Conservation (phyloP, 108 stramenopile genomes). For the Stephanodiscus triporus region DNA sequence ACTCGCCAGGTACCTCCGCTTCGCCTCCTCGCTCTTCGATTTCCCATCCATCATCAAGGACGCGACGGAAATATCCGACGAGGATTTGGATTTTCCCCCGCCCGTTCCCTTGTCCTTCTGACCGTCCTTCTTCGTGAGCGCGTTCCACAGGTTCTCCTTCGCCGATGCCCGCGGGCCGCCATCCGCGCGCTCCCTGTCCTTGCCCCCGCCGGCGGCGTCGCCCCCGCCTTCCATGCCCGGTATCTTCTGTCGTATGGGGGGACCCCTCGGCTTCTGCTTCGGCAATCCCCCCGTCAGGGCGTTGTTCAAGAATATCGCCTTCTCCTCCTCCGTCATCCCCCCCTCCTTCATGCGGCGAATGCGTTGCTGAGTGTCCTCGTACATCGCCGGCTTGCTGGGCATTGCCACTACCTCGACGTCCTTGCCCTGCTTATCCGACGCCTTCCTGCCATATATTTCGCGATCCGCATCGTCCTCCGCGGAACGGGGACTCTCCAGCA, state of each 20-base stretch:
- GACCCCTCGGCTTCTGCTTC: slow-evolving; percentile 39
- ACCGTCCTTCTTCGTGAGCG: slow-evolving; percentile 31
- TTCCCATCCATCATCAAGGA: slow-evolving; percentile 44
- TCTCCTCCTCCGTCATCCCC: slow-evolving; percentile 67
- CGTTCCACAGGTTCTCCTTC: slow-evolving; percentile 52
- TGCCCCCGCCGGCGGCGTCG: not conserved
- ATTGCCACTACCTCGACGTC: not conserved
- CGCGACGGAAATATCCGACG: slow-evolving; percentile 16
- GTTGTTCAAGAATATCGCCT: slow-evolving; percentile 48
- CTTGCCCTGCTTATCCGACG: not conserved
- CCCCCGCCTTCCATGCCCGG: slow-evolving; percentile 32
- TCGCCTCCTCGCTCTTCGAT: slow-evolving; percentile 50
- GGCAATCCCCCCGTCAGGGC: slow-evolving; percentile 46
- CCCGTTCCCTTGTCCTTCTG: slow-evolving; percentile 5
- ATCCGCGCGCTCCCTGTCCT: not conserved
- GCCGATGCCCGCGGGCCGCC: slow-evolving; percentile 20
- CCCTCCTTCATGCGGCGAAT: slow-evolving; percentile 62
- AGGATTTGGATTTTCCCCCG: not conserved
- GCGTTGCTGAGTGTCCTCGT: slow-evolving; percentile 44
- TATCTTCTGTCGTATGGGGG: slow-evolving; percentile 46
- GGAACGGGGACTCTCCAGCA: slow-evolving; percentile 29
- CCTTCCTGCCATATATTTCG: not conserved
- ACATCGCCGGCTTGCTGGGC: slow-evolving; percentile 15
- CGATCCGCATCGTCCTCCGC: slow-evolving; percentile 9
- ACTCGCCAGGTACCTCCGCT: slow-evolving; percentile 58